Evolutionary conservation across 495 filamentous ascomycete genomes (phyloP).

Genomic region (Neurospora sublineolata): DNA sequence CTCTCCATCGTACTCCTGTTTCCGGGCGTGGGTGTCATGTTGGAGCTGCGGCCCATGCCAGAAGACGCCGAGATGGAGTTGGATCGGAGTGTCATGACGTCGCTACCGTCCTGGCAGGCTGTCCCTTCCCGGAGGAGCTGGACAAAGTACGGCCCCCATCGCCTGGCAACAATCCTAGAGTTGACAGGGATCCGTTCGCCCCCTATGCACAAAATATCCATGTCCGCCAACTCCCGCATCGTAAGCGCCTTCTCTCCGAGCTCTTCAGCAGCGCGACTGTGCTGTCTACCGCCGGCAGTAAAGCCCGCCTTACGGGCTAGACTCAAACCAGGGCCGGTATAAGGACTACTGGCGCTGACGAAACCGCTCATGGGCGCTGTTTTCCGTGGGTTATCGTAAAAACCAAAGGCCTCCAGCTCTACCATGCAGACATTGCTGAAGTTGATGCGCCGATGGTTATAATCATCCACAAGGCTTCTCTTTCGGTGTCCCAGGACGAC

Average conservation of each 20-base stretch:
- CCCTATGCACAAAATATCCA: constrained; percentile 85
- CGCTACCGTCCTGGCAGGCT: constrained; percentile 43
- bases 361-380: constrained; percentile 67
- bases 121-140: constrained; percentile 73
- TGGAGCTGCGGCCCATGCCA: constrained; percentile 56
- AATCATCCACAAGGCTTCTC: constrained; percentile 90
- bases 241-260: constrained; percentile 70
- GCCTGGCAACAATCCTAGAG: constrained; percentile 69
- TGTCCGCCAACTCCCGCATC: constrained; percentile 81
- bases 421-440: constrained; percentile 94
- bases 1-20: constrained; percentile 43
- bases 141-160: constrained; percentile 94
- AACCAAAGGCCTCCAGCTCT: constrained; percentile 89
- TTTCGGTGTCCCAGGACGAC: constrained; percentile 90
- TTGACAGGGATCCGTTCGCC: constrained; percentile 91
- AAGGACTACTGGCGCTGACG: constrained; percentile 66
- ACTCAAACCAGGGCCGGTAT: constrained; percentile 36
- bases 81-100: constrained; percentile 32
- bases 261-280: constrained; percentile 64
- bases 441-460: constrained; percentile 94
- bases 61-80: constrained; percentile 28
- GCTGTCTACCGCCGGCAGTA: constrained; percentile 55
- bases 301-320: constrained; percentile 50
- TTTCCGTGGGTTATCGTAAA: constrained; percentile 86
- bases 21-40: constrained; percentile 71